Percentiles rank a stretch among this genome's conserved stretches.
phyloP scores from a whole-genome alignment of 129 eudicot species.

The Glebionis coronaria region DNA sequence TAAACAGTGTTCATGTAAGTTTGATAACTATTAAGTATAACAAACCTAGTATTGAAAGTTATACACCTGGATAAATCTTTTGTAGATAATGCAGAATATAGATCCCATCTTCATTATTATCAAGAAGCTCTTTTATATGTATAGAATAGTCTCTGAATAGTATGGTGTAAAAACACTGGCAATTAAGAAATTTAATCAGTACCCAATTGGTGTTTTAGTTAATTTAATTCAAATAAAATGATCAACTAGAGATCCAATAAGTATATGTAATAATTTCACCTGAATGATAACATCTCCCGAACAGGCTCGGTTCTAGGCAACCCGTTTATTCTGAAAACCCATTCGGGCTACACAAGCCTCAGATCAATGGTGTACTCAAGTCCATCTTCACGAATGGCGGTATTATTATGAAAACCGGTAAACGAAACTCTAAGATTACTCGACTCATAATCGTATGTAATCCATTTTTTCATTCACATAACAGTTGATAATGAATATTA shows the following conservation, averaged over 20 bases:
- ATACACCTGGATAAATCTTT: conserved; percentile 90
- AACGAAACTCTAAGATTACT: conserved; percentile 12
- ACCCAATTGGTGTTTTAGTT: background rate
- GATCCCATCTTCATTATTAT: conserved; percentile 95
- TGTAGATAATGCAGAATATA: conserved; percentile 87
- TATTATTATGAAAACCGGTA: background rate
- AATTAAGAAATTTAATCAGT: conserved; percentile 17
- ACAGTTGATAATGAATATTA: no score
- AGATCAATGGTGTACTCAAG: conserved; percentile 29
- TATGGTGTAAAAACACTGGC: conserved; percentile 99
- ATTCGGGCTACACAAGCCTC: conserved; percentile 16
- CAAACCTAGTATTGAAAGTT: conserved; percentile 19
- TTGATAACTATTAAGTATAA: background rate
- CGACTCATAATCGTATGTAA: conserved; percentile 25
- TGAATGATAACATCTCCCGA: conserved; percentile 87
- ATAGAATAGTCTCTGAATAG: conserved; percentile 90
- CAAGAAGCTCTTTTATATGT: conserved; percentile 73
- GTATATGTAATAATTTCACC: conserved; percentile 30
- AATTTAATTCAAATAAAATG: background rate
- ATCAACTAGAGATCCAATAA: background rate
- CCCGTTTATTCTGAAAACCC: no score
- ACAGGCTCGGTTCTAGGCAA: conserved; percentile 76
- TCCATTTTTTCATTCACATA: no score
- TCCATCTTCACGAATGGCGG: background rate
- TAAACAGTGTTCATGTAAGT: conserved; percentile 1